A percentile compares a stretch with the other conserved stretches of the same genome.
Conservation (phyloP, 2,329 filamentous ascomycete species). For the Fusarium buxicola region DNA sequence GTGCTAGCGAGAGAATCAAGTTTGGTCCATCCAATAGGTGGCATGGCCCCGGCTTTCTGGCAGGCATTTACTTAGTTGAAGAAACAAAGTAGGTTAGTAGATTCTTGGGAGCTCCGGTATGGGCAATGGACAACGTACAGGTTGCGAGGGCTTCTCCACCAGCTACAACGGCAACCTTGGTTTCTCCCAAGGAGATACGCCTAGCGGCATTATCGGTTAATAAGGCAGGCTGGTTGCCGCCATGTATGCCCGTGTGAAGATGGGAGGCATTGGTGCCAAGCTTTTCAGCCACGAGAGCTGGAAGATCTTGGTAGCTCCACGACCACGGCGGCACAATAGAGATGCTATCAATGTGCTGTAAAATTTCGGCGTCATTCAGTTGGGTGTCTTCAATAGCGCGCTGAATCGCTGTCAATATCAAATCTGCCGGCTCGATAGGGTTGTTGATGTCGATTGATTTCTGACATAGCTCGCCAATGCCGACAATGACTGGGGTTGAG, state of each 20-base stretch:
- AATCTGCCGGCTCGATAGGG: conserved; percentile 67
- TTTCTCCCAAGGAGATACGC: conserved; percentile 64
- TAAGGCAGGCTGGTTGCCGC: conserved; percentile 71
- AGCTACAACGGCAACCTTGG: conserved; percentile 67
- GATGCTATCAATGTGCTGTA: conserved; percentile 63
- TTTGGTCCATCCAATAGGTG: conserved; percentile 70
- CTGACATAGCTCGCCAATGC: conserved; percentile 72
- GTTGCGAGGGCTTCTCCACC: conserved; percentile 75
- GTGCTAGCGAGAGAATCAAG: conserved; percentile 58
- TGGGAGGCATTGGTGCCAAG: conserved; percentile 61
- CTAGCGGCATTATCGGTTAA: conserved; percentile 73
- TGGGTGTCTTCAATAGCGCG: conserved; percentile 61
- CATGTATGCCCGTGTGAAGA: conserved; percentile 66
- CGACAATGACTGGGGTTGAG: conserved; percentile 66
- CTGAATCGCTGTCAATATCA: conserved; percentile 68
- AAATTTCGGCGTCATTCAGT: conserved; percentile 34
- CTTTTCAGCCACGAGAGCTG: conserved; percentile 62
- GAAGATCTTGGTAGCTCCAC: conserved; percentile 72
- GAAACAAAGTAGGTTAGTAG: conserved; percentile 10
- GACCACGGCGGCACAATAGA: conserved; percentile 73
- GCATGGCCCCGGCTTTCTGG: conserved; percentile 49
- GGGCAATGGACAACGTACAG: conserved; percentile 48
- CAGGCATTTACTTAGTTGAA: conserved; percentile 47
- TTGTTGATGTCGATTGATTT: conserved; percentile 58
- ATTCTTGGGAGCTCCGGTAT: accelerated